Evolutionary conservation across 1,284 basidiomycete species (phyloP).

Genomic region (Farysia itapuensis): DNA sequence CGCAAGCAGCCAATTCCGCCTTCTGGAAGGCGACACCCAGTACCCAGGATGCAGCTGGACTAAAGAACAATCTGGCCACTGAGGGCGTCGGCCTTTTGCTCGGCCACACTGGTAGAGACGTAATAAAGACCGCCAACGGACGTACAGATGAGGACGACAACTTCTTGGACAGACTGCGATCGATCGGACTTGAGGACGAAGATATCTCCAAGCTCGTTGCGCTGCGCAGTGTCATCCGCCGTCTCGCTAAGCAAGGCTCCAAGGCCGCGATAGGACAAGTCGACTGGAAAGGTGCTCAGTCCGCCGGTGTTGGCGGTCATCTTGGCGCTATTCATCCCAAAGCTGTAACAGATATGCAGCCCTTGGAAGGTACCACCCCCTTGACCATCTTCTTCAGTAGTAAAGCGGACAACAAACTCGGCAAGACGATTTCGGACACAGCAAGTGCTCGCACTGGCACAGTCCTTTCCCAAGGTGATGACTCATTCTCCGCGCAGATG

Average conservation of each 20-base stretch:
- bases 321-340: conserved; percentile 6
- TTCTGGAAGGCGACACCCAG: conserved; percentile 46
- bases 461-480: conserved; percentile 38
- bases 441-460: conserved; percentile 31
- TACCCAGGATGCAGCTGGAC: conserved; percentile 20
- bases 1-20: conserved; percentile 61
- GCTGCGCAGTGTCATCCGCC: conserved; percentile 78
- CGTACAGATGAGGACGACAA: conserved; percentile 69
- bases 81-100: conserved; percentile 46
- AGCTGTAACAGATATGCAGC: conserved; percentile 68
- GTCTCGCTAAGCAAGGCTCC: conserved; percentile 52
- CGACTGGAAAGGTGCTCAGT: conserved; percentile 5
- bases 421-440: conserved; percentile 6
- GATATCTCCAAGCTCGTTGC: conserved; percentile 81
- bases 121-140: conserved; percentile 15
- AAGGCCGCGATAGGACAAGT: conserved; percentile 5
- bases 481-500: conserved; percentile 38
- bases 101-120: conserved; percentile 16
- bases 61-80: conserved; percentile 34
- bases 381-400: conserved; percentile 87
- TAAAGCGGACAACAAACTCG: conserved; percentile 10
- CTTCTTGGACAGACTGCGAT: conserved; percentile 72
- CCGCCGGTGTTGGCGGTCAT: not conserved
- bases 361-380: conserved; percentile 77
- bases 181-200: conserved; percentile 75